phyloP scores from a whole-genome alignment of 2,329 filamentous ascomycete species.

The Calonectria fujianensis region DNA sequence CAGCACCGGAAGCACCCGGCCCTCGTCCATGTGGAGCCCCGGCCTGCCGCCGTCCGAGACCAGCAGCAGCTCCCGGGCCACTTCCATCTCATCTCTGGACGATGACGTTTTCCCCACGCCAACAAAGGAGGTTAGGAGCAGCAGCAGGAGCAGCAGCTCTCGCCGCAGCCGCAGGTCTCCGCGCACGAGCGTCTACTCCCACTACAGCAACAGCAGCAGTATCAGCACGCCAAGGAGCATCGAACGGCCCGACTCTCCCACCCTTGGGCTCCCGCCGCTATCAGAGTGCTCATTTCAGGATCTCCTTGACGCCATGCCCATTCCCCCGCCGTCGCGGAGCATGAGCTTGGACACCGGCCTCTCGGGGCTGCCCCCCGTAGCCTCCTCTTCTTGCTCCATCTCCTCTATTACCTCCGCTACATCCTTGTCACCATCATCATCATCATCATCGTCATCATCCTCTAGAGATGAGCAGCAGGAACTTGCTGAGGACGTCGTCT shows the following conservation, averaged over 20 bases:
- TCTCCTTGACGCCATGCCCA: constrained; percentile 41
- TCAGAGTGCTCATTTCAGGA: constrained; percentile 49
- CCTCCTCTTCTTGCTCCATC: background rate
- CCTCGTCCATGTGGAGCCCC: constrained; percentile 48
- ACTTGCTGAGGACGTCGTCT: constrained; percentile 13
- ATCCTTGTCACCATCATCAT: too few relatives aligned
- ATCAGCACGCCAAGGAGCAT: constrained; percentile 64
- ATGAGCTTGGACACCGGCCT: constrained; percentile 15
- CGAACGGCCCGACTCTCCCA: constrained; percentile 76
- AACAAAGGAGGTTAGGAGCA: constrained; percentile 48
- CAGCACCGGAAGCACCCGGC: constrained; percentile 66
- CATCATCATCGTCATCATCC: background rate
- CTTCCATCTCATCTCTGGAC: constrained; percentile 66
- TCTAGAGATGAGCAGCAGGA: background rate
- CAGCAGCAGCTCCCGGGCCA: constrained; percentile 48
- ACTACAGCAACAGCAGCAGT: constrained; percentile 45
- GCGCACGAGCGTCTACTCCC: constrained; percentile 47
- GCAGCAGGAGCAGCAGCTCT: background rate
- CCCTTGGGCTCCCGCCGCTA: constrained; percentile 68
- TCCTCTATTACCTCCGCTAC: background rate
- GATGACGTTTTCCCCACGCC: constrained; percentile 43
- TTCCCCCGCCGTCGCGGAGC: constrained; percentile 22
- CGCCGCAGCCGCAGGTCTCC: background rate
- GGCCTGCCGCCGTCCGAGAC: constrained; percentile 39
- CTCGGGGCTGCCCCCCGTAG: constrained; percentile 44